phyloP scores from a whole-genome alignment of 1,139 yeast genomes.

The Hanseniaspora gamundiae region DNA sequence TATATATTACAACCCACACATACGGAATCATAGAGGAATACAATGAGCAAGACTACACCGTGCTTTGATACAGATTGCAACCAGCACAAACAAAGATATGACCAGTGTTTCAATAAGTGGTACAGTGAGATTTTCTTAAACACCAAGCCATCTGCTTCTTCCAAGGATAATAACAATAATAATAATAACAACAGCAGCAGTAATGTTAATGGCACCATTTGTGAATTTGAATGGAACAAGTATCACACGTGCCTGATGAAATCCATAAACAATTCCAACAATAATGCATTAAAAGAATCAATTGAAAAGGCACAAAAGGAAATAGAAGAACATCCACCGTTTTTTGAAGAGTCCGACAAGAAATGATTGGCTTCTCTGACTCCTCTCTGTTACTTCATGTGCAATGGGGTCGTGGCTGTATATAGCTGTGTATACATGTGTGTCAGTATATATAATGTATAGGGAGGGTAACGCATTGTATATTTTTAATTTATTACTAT shows the following conservation, averaged over 20 bases:
- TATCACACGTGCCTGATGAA: conserved; percentile 6
- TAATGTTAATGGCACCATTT: too few relatives aligned
- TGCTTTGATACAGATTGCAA: conserved; percentile 98
- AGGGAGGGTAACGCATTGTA: neutral
- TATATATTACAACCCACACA: too few relatives aligned
- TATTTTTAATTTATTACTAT: neutral
- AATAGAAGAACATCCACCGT: conserved; percentile 1
- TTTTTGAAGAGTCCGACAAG: conserved; percentile 1
- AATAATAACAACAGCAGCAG: conserved; percentile 2
- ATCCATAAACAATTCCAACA: conserved; percentile 1
- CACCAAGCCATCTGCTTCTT: neutral
- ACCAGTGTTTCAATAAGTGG: conserved; percentile 90
- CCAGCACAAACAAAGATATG: conserved; percentile 70
- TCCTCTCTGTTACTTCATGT: too few relatives aligned
- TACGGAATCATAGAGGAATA: neutral
- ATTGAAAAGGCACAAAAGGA: conserved; percentile 7
- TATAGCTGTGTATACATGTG: too few relatives aligned
- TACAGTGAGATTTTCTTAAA: conserved; percentile 54
- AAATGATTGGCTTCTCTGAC: too few relatives aligned
- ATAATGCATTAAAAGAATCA: neutral
- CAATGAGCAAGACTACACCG: conserved; percentile 6
- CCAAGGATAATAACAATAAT: neutral
- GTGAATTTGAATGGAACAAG: conserved; percentile 5
- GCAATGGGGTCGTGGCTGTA: too few relatives aligned
- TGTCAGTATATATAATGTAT: neutral